phyloP scores from a whole-genome alignment of 2,329 filamentous ascomycete genomes.

The Tolypocladium tropicale region DNA sequence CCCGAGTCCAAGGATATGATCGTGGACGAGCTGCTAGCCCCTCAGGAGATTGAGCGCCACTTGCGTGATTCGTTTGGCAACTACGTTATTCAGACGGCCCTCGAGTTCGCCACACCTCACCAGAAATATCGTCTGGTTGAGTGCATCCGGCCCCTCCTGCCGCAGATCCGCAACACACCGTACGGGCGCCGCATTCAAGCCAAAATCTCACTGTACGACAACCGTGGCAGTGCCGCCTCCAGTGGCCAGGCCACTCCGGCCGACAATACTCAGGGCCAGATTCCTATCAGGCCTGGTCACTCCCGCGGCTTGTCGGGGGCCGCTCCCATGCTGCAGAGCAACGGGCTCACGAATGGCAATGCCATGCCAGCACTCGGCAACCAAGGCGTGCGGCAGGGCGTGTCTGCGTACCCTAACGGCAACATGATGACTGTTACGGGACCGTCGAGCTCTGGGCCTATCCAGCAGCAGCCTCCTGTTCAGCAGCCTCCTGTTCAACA shows the following conservation, averaged over 20 bases:
- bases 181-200: constrained; percentile 89
- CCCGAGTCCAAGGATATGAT: constrained; percentile 66
- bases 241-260: constrained; percentile 42
- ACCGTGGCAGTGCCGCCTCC: constrained; percentile 28
- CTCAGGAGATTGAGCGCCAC: constrained; percentile 74
- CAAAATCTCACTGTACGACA: constrained; percentile 63
- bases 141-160: constrained; percentile 73
- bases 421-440: constrained; percentile 20
- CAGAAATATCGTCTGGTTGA: constrained; percentile 72
- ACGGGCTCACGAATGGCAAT: constrained; percentile 15
- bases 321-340: constrained; percentile 22
- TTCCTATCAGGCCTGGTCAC: constrained; percentile 35
- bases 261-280: constrained; percentile 44
- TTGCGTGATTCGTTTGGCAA: constrained; percentile 92
- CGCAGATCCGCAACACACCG: constrained; percentile 77
- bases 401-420: constrained; percentile 23
- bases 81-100: constrained; percentile 94
- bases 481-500: neutral
- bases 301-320: constrained; percentile 31
- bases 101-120: constrained; percentile 69
- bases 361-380: constrained; percentile 9
- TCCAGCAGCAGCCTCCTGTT: constrained; percentile 16
- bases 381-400: constrained; percentile 19
- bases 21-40: constrained; percentile 68
- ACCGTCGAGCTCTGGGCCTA: constrained; percentile 12